Base-by-base conservation (phyloP, 345 rosid species). In the Draba incana region DNA sequence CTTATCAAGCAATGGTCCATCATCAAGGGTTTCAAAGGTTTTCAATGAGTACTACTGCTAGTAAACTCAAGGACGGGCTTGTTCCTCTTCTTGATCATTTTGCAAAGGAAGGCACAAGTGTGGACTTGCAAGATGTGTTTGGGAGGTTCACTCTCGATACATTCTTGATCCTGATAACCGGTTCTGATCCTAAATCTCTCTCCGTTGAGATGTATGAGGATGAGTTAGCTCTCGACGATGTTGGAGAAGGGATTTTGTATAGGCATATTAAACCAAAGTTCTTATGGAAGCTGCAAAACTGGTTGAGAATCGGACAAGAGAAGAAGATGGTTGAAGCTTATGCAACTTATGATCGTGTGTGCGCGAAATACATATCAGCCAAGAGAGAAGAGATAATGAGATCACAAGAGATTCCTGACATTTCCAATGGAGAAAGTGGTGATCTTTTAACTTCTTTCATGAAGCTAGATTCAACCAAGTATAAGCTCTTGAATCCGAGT, bases 371-470 rank as follows among this genome's bases (percentile, higher is more conserved):
- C 44, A 70, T 81, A 62, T 12, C 41, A 10, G 47, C 20, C 41
- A 82, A 72, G 60, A 81, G 74, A 54, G 49, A 64, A 39, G 78
- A 81, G 46, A 5, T 83, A 30, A 31, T 31, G 1, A 28, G 56
- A 11, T 48, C 50, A 49, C 10, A 43, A 31, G 69, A 16, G n/a
- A n/a, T 0, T 31, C 10, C 2, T 60, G 60, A 48, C 33, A 37
- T 48, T 3, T 30, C 62, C 8, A 42, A 62, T 0, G 73, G 52
- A 33, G 55, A 51, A 52, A 20, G 50, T 23, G 62, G 43, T 20
- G 86, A 84, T 76, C 25, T 84, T 10, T 51, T 86, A 27, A 73
- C 80, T 15, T 78, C 77, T 1, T 68, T 69, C 24, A 64, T 84
- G 31, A 72, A 58, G 35, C 62, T 59, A 1, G 62, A 74, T 23